phyloP scores from a whole-genome alignment of 1,284 basidiomycete species.

The Malassezia dermatis region DNA sequence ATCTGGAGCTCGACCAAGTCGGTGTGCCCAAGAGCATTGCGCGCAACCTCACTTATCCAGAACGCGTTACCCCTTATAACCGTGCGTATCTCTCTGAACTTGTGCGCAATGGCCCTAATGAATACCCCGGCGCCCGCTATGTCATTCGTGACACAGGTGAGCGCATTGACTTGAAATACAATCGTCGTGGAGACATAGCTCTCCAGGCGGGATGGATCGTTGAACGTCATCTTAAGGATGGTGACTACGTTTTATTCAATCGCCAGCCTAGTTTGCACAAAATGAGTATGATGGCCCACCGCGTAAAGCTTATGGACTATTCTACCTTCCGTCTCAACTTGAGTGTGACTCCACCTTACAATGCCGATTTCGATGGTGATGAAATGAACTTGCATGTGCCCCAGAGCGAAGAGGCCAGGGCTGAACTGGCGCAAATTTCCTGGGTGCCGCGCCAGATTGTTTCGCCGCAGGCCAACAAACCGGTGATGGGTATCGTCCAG shows the following conservation, averaged over 20 bases:
- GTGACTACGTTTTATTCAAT: conserved; percentile 85
- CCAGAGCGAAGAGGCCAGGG: conserved; percentile 96
- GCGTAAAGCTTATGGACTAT: conserved; percentile 94
- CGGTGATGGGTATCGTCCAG: conserved; percentile 99
- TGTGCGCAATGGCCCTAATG: conserved; percentile 89
- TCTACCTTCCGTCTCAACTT: conserved; percentile 97
- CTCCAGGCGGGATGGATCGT: conserved; percentile 98
- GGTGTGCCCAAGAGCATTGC: conserved; percentile 95
- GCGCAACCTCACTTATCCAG: conserved; percentile 94
- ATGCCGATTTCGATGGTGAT: conserved; percentile 78
- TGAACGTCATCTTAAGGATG: conserved; percentile 91
- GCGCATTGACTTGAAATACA: conserved; percentile 87
- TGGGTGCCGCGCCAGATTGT: conserved; percentile 99
- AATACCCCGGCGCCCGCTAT: conserved; percentile 92
- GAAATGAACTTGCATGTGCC: conserved; percentile 97
- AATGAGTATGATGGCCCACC: conserved; percentile 99
- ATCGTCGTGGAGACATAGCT: conserved; percentile 77
- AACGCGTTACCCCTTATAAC: conserved; percentile 96
- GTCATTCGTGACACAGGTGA: conserved; percentile 96
- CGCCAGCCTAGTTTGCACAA: conserved; percentile 97
- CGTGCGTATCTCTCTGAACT: conserved; percentile 87
- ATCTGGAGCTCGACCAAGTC: conserved; percentile 89
- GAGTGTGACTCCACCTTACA: conserved; percentile 58
- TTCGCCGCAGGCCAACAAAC: conserved; percentile 98
- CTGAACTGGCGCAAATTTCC: conserved; percentile 91